Base-by-base conservation (phyloP, 2,329 filamentous ascomycete genomes). In the Ophidiomyces ophidiicola region DNA sequence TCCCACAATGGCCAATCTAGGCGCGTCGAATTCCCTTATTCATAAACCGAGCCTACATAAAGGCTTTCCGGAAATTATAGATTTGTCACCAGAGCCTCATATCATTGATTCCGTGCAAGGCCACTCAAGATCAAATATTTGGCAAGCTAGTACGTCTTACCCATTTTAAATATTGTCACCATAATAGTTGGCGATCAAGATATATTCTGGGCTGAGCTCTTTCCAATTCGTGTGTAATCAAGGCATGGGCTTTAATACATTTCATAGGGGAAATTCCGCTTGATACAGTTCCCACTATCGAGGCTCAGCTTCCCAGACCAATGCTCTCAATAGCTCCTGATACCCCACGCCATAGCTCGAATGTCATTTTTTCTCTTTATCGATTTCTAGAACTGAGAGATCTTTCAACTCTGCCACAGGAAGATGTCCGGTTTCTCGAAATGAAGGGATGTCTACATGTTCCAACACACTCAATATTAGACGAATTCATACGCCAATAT, bases 371-470 rank as follows among this genome's bases (percentile, higher is more conserved):
- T 31, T 44, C 42, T 4, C 44, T 36, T 23, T 44, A 51, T 19
- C 28, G 26, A 3, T 57, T 58, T 20, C 29, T 58, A 17, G 43
- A 51, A 17, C 33, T 47, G 7, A 39, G 42, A 5, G 32, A 46
- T 11, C 34, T 53, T 15, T 34, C 38, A 2, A 39, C 28, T 5
- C 40, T 58, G 2, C 44, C 52, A 34, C 58, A 61, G 0, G 64
- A 68, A 45, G 67, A 70, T 46, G 58, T 68, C 43, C 63, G 63
- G 43, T 70, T 63, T 44, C 54, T 71, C 24, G 60, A 64, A 34
- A 55, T 61, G 1, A 66, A 70, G 44, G 63, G 63, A 3, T 69
- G 66, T 45, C 54, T 71, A 1, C 58, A 60, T 12, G 52, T 71
- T 5, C 68, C 68, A 0, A 61, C 57, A 0, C 54, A 57, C 15